Evolutionary conservation across 2,329 filamentous ascomycete genomes (phyloP), one percentile per base, ranked within the genome.

Genomic region (Cladophialophora carrionii): DNA sequence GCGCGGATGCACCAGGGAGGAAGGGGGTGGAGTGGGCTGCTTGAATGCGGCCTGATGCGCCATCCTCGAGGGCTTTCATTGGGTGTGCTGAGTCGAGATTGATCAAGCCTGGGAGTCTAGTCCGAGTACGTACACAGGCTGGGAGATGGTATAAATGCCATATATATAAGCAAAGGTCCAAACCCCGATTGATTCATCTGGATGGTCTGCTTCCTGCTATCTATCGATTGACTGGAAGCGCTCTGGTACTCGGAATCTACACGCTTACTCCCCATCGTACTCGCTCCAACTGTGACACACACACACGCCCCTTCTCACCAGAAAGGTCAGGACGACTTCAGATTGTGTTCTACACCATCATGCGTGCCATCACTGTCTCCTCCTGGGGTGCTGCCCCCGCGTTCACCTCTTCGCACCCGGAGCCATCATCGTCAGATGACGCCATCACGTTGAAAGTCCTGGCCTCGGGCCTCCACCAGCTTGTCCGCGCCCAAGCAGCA

Each of bases 401-500:
- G 6, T 69, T 70, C 61, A 69, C 68, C 17, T 51, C 64, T 3
- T 49, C 49, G 12, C 62, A 66, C n/a, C 66, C 70, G 5, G 52
- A 64, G 7, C 69, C 66, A 22, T 34, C 58, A 12, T 57, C 64
- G 10, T 58, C 63, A 20, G 32, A 61, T 8, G 73, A 74, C 31
- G 75, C 80, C 63, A 69, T 84, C 51, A 82, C 82, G 60, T 77
- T 87, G 74, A 82, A 80, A 67, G 78, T 87, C 66, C 70, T 83
- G 55, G 83, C 83, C 12, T 72, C 79, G 2, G 84, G 83, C 31
- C 75, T 85, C 14, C 84, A 86, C 72, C 78, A 80, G 12, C 75
- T 87, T 4, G 85, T 87, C 51, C 81, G 82, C 56, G 77, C 77
- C 48, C 81, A 84, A 32, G 85, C 84, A 20, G 68, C 79, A 1